phyloP scores from a whole-genome alignment of 495 filamentous ascomycete genomes.

The Alectoria sarmentosa region DNA sequence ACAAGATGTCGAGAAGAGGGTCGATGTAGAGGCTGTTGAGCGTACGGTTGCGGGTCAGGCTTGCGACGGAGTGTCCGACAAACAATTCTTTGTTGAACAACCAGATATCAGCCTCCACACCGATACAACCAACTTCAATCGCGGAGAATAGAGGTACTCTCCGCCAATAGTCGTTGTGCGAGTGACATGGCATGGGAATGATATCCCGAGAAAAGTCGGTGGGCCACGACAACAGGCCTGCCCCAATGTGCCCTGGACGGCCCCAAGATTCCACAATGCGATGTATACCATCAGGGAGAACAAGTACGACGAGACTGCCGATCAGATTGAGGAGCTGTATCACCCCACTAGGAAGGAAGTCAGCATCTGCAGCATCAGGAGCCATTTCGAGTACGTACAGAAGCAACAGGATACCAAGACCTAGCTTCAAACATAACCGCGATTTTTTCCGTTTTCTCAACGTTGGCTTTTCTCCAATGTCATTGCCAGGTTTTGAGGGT shows the following conservation, averaged over 20 bases:
- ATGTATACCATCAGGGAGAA: slow-evolving; percentile 54
- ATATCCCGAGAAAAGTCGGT: slow-evolving; percentile 71
- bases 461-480: neutral
- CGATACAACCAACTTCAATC: slow-evolving; percentile 58
- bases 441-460: slow-evolving; percentile 3
- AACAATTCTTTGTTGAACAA: slow-evolving; percentile 60
- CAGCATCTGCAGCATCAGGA: neutral
- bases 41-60: slow-evolving; percentile 44
- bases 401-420: slow-evolving; percentile 17
- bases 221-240: slow-evolving; percentile 54
- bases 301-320: slow-evolving; percentile 42
- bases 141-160: slow-evolving; percentile 63
- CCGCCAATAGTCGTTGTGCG: slow-evolving; percentile 90
- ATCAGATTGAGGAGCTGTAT: slow-evolving; percentile 45
- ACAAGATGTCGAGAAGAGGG: slow-evolving; percentile 46
- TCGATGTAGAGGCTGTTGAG: slow-evolving; percentile 51
- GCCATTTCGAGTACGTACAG: slow-evolving; percentile 13
- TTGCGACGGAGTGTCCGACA: slow-evolving; percentile 50
- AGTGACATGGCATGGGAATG: slow-evolving; percentile 62
- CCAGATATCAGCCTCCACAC: slow-evolving; percentile 87
- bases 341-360: slow-evolving; percentile 33
- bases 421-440: slow-evolving; percentile 14
- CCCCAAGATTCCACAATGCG: slow-evolving; percentile 47
- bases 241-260: slow-evolving; percentile 40
- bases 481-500: slow-evolving; percentile 5